Conservation (phyloP, 2,329 filamentous ascomycete species). For the Fusarium nisikadoi region DNA sequence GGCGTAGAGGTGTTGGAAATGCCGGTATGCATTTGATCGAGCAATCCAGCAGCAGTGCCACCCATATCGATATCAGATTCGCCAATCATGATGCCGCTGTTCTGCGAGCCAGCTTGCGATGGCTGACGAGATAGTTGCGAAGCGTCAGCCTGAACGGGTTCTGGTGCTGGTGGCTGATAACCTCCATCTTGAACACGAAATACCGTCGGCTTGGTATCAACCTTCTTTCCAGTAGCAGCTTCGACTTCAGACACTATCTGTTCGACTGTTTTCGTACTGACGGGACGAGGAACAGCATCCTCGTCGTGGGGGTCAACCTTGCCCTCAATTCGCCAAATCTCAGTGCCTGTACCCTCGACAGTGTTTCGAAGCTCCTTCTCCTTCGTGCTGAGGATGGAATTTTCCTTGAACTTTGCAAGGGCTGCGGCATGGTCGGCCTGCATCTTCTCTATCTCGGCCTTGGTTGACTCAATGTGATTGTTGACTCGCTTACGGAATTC, state of each 20-base stretch:
- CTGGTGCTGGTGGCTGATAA: conserved; percentile 69
- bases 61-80: conserved; percentile 74
- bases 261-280: conserved; percentile 68
- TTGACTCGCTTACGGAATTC: conserved; percentile 84
- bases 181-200: conserved; percentile 83
- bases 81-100: conserved; percentile 65
- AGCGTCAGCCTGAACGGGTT: conserved; percentile 51
- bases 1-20: conserved; percentile 70
- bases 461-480: conserved; percentile 76
- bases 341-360: conserved; percentile 67
- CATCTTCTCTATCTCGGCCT: conserved; percentile 86
- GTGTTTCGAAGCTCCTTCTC: conserved; percentile 80
- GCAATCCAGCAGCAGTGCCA: conserved; percentile 69
- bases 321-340: conserved; percentile 73
- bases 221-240: conserved; percentile 72
- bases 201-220: conserved; percentile 71
- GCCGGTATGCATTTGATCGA: conserved; percentile 75
- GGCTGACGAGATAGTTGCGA: conserved; percentile 62
- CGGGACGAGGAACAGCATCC: conserved; percentile 48
- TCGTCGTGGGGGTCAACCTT: conserved; percentile 63
- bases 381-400: conserved; percentile 75
- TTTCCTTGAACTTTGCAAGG: conserved; percentile 78
- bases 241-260: conserved; percentile 82
- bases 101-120: conserved; percentile 66
- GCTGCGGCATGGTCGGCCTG: conserved; percentile 80